phyloP scores from a whole-genome alignment of 306 rosid species.

The Vigna hirtella region DNA sequence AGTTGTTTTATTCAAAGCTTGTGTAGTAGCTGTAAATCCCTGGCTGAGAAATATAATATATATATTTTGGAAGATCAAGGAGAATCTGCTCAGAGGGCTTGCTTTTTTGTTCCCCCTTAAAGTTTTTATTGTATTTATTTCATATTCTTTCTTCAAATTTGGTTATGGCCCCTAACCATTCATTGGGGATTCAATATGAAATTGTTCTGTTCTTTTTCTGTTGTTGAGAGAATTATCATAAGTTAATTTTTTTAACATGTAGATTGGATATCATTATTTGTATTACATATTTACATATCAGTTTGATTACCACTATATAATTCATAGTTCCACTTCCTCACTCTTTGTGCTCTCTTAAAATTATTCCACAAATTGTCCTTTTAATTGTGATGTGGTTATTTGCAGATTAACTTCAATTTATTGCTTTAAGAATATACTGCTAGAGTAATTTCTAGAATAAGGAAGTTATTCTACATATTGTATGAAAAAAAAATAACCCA shows the following conservation, averaged over 20 bases:
- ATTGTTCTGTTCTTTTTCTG: neutral
- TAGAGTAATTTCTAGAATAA: no score
- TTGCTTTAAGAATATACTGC: neutral
- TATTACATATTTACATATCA: constrained; percentile 19
- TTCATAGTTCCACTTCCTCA: neutral
- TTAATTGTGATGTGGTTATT: constrained; percentile 22
- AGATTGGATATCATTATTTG: constrained; percentile 22
- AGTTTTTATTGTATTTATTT: constrained; percentile 31
- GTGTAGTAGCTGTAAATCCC: constrained; percentile 21
- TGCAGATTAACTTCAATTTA: constrained; percentile 6
- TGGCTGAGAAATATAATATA: neutral
- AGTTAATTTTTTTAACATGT: constrained; percentile 16
- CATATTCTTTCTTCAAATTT: constrained; percentile 30
- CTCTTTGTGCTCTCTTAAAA: neutral
- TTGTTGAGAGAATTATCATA: constrained; percentile 7
- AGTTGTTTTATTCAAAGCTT: constrained; percentile 53
- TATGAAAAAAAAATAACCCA: no score
- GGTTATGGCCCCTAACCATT: constrained; percentile 20
- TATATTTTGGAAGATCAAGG: constrained; percentile 1
- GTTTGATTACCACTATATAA: neutral
- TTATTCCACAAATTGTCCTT: neutral
- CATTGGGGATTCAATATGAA: constrained; percentile 17
- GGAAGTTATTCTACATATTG: no score
- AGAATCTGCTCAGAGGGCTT: constrained; percentile 18
- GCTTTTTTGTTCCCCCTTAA: neutral